Base-by-base conservation (phyloP, 192 early-diverging fungal genomes). In the Coemansia furcata region DNA sequence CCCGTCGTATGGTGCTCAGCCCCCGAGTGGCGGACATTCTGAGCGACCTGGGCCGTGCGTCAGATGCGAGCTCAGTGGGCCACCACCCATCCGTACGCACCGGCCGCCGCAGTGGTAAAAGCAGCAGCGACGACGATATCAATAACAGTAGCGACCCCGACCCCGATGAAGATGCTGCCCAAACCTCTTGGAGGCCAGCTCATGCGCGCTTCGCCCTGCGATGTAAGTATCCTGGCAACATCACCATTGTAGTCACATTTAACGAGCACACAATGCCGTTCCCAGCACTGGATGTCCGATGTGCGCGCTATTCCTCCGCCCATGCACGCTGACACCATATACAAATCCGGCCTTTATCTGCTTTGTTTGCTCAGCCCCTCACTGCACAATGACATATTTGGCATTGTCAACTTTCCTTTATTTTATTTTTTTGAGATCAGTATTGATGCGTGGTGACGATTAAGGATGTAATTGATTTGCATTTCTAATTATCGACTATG, bases 191-290 rank as follows among this genome's bases (percentile, higher is more conserved):
- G 80, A 74, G 72, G 3, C 68, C 80, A 15, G 80, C 74, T 62
- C 80, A 82, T 64, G 80, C 80, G 55, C 71, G 75, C 21, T 82
- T 82, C 61, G 80, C 80, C 14, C 36, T 82, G 60, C 52, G 80
- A 66, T 82, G 80, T 82, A 82, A 77, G 80, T 82, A 54, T 19
- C 15, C 54, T 26, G 52, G 23, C 49, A n/a, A 52, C 12, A 32
- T 3, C 52, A 14, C 52, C 26, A 55, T 55, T 55, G 52, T 32
- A 33, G 15, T 52, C 23, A 7, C 23, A 9, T 30, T 29, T 23
- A 23, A 5, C 3, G 14, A 33, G 65, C 65, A 59, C 43, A 33
- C 30, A 40, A 67, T 59, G 35, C 40, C 11, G 0, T n/a, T 19
- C 19, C 63, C 50, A 52, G 50, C 50, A 52, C 50, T 61, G 55